Evolutionary conservation across 352 stramenopile genomes (phyloP).

Genomic region (Globisporangium barbulae): DNA sequence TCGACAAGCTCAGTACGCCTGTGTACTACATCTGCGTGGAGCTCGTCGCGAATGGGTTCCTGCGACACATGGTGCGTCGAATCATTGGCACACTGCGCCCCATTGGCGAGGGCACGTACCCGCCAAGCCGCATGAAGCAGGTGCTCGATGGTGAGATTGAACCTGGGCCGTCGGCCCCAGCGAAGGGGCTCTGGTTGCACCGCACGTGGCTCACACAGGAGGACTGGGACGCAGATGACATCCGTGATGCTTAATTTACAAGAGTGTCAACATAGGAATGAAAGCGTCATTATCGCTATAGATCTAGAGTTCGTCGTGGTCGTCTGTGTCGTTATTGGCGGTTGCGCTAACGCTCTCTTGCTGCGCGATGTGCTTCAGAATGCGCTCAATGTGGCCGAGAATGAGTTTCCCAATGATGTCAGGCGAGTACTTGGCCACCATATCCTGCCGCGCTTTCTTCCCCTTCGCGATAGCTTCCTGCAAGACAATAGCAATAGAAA

Average conservation of each 20-base stretch:
- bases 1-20: conserved; percentile 17
- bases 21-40: conserved; percentile 85
- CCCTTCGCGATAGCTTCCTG: conserved; percentile 70
- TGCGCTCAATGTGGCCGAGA: conserved; percentile 58
- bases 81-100: conserved; percentile 79
- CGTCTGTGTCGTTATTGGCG: conserved; percentile 4
- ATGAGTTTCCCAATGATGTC: conserved; percentile 69
- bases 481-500: background rate
- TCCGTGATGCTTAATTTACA: conserved; percentile 18
- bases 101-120: conserved; percentile 71
- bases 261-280: conserved; percentile 24
- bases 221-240: conserved; percentile 58
- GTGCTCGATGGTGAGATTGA: conserved; percentile 51
- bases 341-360: background rate
- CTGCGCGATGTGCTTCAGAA: conserved; percentile 39
- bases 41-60: conserved; percentile 77
- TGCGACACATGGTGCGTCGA: conserved; percentile 86
- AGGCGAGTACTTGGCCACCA: conserved; percentile 82
- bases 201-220: conserved; percentile 80
- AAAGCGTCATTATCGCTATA: background rate
- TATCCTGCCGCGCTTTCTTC: conserved; percentile 64
- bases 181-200: conserved; percentile 81
- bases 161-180: conserved; percentile 67
- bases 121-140: conserved; percentile 55
- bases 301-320: conserved; percentile 59